A percentile compares a stretch with the other conserved stretches of the same genome.
These are phyloP conservation scores for Thraustotheca clavata DNA, from an alignment of 352 stramenopile species.

Conservation along the genomic window DNA sequence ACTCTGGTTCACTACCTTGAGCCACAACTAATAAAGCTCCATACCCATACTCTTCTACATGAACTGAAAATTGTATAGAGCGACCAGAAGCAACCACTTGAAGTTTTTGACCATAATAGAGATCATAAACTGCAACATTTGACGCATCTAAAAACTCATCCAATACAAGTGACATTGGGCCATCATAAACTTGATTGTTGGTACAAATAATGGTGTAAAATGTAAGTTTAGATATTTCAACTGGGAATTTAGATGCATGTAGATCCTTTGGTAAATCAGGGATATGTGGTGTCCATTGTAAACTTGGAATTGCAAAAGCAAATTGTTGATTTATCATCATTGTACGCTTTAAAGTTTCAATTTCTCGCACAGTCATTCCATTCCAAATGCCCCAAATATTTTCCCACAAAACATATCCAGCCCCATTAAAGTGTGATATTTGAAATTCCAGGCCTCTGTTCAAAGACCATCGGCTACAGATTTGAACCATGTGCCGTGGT, in stretches of 20 bases:
- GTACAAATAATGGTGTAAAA: conserved; percentile 58
- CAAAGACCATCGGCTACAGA: conserved; percentile 78
- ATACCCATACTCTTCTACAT: conserved; percentile 52
- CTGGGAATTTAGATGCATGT: conserved; percentile 34
- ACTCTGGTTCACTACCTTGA: conserved; percentile 25
- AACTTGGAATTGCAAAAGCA: conserved; percentile 32
- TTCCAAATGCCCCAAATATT: conserved; percentile 88
- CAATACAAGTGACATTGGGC: neutral
- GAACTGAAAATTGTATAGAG: conserved; percentile 25
- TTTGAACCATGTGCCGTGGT: conserved; percentile 68
- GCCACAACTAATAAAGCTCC: conserved; percentile 35
- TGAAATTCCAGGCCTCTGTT: conserved; percentile 52
- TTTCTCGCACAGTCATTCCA: conserved; percentile 60
- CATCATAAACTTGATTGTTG: conserved; percentile 24
- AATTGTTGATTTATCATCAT: conserved; percentile 63
- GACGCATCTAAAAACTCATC: neutral
- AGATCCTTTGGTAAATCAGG: conserved; percentile 1
- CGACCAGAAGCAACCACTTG: neutral
- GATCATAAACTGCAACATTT: conserved; percentile 37
- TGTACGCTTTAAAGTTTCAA: conserved; percentile 44
- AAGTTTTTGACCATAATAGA: conserved; percentile 48
- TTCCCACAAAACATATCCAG: conserved; percentile 82
- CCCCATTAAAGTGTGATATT: conserved; percentile 74
- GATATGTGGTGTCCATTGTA: conserved; percentile 40
- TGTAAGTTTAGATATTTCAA: conserved; percentile 23